These are phyloP conservation scores for Hymenoscyphus infarciens DNA, from an alignment of 2,329 filamentous ascomycete genomes.

Conservation along the genomic window DNA sequence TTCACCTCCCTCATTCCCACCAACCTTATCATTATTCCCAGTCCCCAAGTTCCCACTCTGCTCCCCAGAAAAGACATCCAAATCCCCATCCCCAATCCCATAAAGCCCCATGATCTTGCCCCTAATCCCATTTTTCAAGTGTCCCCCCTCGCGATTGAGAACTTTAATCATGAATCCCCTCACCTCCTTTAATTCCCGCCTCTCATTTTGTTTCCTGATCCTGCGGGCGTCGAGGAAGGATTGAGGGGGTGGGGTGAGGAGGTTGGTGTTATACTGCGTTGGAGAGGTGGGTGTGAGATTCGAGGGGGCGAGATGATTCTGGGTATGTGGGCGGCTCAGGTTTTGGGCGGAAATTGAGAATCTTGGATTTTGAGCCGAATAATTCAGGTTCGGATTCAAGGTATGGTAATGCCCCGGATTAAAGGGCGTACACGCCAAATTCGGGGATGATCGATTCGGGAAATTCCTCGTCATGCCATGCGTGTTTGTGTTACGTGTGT, in stretches of 20 bases:
- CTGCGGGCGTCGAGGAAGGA: conserved; percentile 11
- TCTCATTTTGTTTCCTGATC: conserved; percentile 22
- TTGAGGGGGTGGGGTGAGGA: conserved; percentile 26
- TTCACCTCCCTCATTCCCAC: too few species aligned
- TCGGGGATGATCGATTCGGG: too few species aligned
- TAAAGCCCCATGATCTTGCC: conserved; percentile 28
- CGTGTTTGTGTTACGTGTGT: too few species aligned
- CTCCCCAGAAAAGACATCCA: too few species aligned
- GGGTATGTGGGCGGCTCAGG: too few species aligned
- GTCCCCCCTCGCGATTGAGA: conserved; percentile 26
- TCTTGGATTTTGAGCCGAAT: background rate
- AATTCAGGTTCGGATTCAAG: background rate
- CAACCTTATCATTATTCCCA: too few species aligned
- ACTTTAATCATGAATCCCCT: conserved; percentile 27
- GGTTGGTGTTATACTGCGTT: background rate
- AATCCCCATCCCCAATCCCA: conserved; percentile 23
- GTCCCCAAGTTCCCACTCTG: too few species aligned
- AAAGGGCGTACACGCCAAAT: too few species aligned
- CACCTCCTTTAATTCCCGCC: conserved; percentile 23
- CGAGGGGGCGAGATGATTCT: background rate
- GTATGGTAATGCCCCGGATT: too few species aligned
- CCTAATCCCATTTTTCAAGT: conserved; percentile 24
- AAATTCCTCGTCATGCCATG: too few species aligned
- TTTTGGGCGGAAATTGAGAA: background rate
- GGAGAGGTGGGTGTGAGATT: background rate